Percentiles rank a stretch among this genome's conserved stretches.
phyloP scores from a whole-genome alignment of 164 flowering plant species.

The Echeveria elegans region DNA sequence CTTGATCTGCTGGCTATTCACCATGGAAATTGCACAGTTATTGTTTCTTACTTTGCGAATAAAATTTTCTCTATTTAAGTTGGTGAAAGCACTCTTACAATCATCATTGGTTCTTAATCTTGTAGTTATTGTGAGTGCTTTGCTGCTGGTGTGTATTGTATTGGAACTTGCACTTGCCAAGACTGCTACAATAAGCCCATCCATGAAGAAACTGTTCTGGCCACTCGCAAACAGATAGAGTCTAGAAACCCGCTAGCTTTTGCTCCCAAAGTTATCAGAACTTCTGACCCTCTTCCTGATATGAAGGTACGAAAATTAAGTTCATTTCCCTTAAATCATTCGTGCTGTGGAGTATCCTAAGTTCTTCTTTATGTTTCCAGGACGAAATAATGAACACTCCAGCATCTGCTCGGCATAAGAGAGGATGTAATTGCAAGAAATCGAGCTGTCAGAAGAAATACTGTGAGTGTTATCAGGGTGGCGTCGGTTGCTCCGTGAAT shows the following conservation, averaged over 20 bases:
- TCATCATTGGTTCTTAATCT: conserved; percentile 4
- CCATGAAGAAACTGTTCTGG: conserved; percentile 54
- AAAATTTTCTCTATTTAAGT: not conserved
- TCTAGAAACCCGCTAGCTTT: conserved; percentile 71
- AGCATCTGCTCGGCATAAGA: conserved; percentile 36
- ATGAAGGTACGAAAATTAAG: conserved; percentile 26
- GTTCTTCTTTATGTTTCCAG: conserved; percentile 12
- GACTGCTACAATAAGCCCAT: conserved; percentile 61
- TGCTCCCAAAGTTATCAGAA: conserved; percentile 65
- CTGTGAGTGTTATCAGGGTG: conserved; percentile 46
- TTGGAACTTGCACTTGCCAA: conserved; percentile 60
- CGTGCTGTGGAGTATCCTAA: not conserved
- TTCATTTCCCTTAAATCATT: not conserved
- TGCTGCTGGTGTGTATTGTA: conserved; percentile 79
- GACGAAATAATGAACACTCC: conserved; percentile 28
- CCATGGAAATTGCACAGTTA: too few species aligned
- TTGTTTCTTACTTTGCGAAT: too few species aligned
- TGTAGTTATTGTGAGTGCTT: conserved; percentile 74
- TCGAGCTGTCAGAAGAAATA: conserved; percentile 43
- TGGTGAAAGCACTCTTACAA: not conserved
- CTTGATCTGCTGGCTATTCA: too few species aligned
- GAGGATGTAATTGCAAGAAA: conserved; percentile 38
- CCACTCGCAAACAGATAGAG: conserved; percentile 62
- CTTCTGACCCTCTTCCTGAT: conserved; percentile 20
- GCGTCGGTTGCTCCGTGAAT: conserved; percentile 38